Percentiles rank a stretch among this genome's conserved stretches.
phyloP scores from a whole-genome alignment of 2,329 filamentous ascomycete species.

The Colletotrichum tropicale region DNA sequence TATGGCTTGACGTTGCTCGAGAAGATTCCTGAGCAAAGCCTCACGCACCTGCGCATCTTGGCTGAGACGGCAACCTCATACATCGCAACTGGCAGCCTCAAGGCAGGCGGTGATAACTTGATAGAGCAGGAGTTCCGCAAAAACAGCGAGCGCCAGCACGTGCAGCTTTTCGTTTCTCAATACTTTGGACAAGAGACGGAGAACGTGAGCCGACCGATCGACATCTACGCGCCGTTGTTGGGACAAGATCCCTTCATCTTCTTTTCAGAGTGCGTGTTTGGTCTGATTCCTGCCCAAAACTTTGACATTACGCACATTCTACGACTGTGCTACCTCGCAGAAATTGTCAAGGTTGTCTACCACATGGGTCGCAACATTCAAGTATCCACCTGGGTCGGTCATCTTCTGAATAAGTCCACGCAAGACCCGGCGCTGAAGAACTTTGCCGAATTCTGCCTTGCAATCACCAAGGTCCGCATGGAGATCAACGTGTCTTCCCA shows the following conservation, averaged over 20 bases:
- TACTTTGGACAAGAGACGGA: conserved; percentile 49
- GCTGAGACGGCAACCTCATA: conserved; percentile 90
- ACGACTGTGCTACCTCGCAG: conserved; percentile 86
- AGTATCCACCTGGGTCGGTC: conserved; percentile 50
- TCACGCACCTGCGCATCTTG: conserved; percentile 87
- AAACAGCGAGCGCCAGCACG: conserved; percentile 75
- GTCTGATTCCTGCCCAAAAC: conserved; percentile 68
- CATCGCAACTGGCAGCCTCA: conserved; percentile 75
- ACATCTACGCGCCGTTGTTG: conserved; percentile 63
- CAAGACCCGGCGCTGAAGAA: conserved; percentile 54
- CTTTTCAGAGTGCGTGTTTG: conserved; percentile 78
- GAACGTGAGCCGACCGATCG: conserved; percentile 43
- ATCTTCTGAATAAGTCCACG: conserved; percentile 44
- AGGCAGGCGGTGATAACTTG: conserved; percentile 61
- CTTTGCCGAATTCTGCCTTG: conserved; percentile 60
- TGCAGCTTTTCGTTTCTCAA: conserved; percentile 73
- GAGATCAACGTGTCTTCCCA: conserved; percentile 40
- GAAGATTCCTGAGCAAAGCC: conserved; percentile 79
- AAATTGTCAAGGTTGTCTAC: conserved; percentile 82
- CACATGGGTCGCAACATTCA: conserved; percentile 62
- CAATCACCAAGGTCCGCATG: conserved; percentile 49
- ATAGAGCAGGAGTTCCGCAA: conserved; percentile 70
- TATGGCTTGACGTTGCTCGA: conserved; percentile 78
- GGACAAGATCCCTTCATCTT: conserved; percentile 78
- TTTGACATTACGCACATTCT: conserved; percentile 81